A percentile compares a stretch with the other conserved stretches of the same genome.
These are phyloP conservation scores for Cordyceps cicadae DNA, from an alignment of 2,329 filamentous ascomycete genomes.

Conservation along the genomic window DNA sequence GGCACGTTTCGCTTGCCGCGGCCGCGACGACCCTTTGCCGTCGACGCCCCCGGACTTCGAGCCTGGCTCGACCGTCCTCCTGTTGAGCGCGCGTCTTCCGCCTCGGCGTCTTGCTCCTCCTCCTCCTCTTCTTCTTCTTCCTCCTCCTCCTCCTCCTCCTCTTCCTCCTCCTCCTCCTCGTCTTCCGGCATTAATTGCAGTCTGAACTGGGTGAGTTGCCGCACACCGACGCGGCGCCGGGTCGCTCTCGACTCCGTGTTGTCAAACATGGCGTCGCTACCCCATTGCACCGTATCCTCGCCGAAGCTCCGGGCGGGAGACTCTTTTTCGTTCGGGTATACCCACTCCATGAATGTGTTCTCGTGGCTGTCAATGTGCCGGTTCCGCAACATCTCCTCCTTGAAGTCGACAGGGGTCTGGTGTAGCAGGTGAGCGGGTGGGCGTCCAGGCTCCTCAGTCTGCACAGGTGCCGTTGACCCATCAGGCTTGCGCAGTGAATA, in stretches of 20 bases:
- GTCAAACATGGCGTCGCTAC: constrained; percentile 6
- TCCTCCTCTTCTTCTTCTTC: not conserved
- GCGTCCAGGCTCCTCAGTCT: not conserved
- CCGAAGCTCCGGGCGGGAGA: not conserved
- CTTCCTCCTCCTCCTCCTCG: not conserved
- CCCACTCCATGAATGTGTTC: constrained; percentile 8
- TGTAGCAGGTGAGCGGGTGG: not conserved
- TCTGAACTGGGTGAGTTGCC: constrained; percentile 8
- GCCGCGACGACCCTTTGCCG: not conserved
- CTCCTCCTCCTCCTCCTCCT: not conserved
- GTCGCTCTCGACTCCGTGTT: not conserved
- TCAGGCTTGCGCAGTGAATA: not conserved
- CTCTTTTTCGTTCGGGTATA: not conserved
- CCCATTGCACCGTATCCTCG: constrained; percentile 2
- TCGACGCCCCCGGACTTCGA: not conserved
- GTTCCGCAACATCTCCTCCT: constrained; percentile 2
- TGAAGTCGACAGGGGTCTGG: constrained; percentile 9
- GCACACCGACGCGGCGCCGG: not conserved
- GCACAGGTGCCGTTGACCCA: not conserved
- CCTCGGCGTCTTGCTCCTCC: not conserved
- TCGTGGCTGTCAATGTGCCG: not conserved
- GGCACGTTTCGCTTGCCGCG: not conserved
- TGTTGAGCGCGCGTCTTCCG: not conserved
- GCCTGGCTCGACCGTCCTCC: not conserved
- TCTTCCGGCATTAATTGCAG: not conserved